phyloP scores from a whole-genome alignment of 2,329 filamentous ascomycete genomes.

The Nemania bipapillata region DNA sequence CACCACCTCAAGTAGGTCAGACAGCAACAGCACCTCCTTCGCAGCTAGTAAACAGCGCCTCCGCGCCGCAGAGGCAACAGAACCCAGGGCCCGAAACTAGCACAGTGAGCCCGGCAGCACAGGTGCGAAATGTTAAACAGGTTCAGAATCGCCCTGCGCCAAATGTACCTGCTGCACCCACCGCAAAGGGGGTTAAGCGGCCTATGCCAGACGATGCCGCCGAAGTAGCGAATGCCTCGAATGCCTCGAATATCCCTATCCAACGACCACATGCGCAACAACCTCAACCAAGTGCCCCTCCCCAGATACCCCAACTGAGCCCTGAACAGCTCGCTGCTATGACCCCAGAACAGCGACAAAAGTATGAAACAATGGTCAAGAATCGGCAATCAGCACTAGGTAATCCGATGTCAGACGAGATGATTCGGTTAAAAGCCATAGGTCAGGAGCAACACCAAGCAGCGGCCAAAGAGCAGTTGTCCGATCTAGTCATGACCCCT shows the following conservation, averaged over 20 bases:
- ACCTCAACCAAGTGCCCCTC: slow-evolving; percentile 33
- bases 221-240: slow-evolving; percentile 44
- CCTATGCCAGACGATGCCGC: slow-evolving; percentile 59
- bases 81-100: slow-evolving; percentile 39
- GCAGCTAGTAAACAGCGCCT: slow-evolving; percentile 41
- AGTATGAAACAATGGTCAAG: slow-evolving; percentile 56
- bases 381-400: slow-evolving; percentile 38
- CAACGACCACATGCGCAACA: slow-evolving; percentile 51
- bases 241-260: slow-evolving; percentile 38
- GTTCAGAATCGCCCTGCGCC: slow-evolving; percentile 53
- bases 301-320: slow-evolving; percentile 48
- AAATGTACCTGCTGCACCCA: slow-evolving; percentile 54
- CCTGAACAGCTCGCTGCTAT: slow-evolving; percentile 57
- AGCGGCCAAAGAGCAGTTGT: slow-evolving; percentile 55
- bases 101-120: slow-evolving; percentile 36
- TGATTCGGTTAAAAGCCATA: slow-evolving; percentile 49
- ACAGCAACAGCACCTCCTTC: slow-evolving; percentile 34
- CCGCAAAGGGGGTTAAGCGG: slow-evolving; percentile 62
- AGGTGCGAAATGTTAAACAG: slow-evolving; percentile 48
- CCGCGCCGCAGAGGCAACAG: slow-evolving; percentile 41
- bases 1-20: slow-evolving; percentile 32
- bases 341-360: slow-evolving; percentile 58
- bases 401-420: slow-evolving; percentile 52
- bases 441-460: slow-evolving; percentile 52
- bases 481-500: slow-evolving; percentile 60